A percentile compares a stretch with the other conserved stretches of the same genome.
Conservation (phyloP, 2,329 filamentous ascomycete genomes). For the Xylaria sp. region DNA sequence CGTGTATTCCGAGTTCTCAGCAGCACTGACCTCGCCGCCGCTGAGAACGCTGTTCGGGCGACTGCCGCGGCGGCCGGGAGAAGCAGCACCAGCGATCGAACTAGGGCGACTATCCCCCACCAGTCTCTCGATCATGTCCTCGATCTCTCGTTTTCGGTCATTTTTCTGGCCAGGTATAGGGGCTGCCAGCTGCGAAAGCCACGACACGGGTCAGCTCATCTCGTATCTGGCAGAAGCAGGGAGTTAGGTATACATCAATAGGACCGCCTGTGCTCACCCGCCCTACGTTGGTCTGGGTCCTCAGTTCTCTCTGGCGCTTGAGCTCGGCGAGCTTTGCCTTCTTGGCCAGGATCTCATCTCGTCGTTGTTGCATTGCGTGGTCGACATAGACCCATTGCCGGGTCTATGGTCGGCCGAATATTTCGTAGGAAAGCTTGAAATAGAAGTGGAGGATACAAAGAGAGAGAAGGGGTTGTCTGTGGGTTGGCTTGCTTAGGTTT, state of each 20-base stretch:
- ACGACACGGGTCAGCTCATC: slow-evolving; percentile 37
- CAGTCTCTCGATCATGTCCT: slow-evolving; percentile 84
- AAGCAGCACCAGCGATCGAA: slow-evolving; percentile 73
- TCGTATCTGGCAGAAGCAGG: slow-evolving; percentile 14
- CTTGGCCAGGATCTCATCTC: slow-evolving; percentile 96
- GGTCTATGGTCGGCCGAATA: slow-evolving; percentile 37
- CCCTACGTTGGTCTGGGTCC: slow-evolving; percentile 77
- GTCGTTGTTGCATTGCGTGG: slow-evolving; percentile 77
- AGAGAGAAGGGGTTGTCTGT: background rate
- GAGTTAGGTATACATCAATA: slow-evolving; percentile 71
- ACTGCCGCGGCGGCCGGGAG: slow-evolving; percentile 76
- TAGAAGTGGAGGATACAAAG: background rate
- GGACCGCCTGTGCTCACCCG: slow-evolving; percentile 75
- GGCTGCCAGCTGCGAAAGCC: slow-evolving; percentile 66
- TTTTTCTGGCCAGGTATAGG: slow-evolving; percentile 77
- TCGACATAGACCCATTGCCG: slow-evolving; percentile 60
- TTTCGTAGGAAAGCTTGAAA: slow-evolving; percentile 23
- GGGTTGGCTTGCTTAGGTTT: background rate
- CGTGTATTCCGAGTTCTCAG: slow-evolving; percentile 73
- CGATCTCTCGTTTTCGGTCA: slow-evolving; percentile 79
- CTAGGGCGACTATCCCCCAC: slow-evolving; percentile 81
- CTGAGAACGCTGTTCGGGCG: slow-evolving; percentile 89
- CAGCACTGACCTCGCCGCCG: slow-evolving; percentile 81
- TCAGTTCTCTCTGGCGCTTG: slow-evolving; percentile 88
- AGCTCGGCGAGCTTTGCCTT: slow-evolving; percentile 97